Conservation (phyloP, 2,329 filamentous ascomycete species). For the Aschersonia sp. region DNA sequence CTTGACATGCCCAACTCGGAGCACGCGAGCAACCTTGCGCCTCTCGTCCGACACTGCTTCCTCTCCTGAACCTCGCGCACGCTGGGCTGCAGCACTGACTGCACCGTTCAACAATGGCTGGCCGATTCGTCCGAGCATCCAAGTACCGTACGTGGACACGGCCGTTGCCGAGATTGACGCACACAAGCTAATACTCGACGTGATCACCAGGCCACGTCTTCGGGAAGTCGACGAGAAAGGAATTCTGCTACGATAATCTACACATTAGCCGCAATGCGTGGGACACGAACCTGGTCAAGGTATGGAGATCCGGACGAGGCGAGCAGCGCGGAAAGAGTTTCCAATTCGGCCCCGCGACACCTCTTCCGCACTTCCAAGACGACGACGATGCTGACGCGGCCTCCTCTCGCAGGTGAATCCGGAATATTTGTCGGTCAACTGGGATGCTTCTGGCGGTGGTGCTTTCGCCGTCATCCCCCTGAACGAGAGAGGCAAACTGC, state of each 20-base stretch:
- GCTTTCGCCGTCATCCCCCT: constrained; percentile 93
- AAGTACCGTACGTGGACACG: constrained; percentile 44
- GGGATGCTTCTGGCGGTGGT: constrained; percentile 90
- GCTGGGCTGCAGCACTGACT: constrained; percentile 5
- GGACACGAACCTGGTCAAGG: constrained; percentile 98
- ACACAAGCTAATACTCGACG: neutral
- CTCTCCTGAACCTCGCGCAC: neutral
- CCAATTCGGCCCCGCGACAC: no score
- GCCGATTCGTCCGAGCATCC: constrained; percentile 53
- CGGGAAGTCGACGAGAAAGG: constrained; percentile 88
- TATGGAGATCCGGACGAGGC: constrained; percentile 23
- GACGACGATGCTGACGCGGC: constrained; percentile 7
- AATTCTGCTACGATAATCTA: constrained; percentile 97
- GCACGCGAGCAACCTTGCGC: neutral
- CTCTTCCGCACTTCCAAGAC: no score
- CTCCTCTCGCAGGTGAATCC: constrained; percentile 60
- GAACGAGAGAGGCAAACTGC: constrained; percentile 76
- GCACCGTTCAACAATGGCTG: constrained; percentile 31
- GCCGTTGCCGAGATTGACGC: neutral
- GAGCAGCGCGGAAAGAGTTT: neutral
- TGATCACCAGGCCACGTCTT: constrained; percentile 75
- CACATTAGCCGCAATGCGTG: constrained; percentile 96
- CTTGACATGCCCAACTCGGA: neutral
- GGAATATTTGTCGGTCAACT: constrained; percentile 93
- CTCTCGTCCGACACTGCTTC: neutral